These are phyloP conservation scores for Eucalyptus leucophloia DNA, from an alignment of 345 rosid species.

Conservation along the genomic window DNA sequence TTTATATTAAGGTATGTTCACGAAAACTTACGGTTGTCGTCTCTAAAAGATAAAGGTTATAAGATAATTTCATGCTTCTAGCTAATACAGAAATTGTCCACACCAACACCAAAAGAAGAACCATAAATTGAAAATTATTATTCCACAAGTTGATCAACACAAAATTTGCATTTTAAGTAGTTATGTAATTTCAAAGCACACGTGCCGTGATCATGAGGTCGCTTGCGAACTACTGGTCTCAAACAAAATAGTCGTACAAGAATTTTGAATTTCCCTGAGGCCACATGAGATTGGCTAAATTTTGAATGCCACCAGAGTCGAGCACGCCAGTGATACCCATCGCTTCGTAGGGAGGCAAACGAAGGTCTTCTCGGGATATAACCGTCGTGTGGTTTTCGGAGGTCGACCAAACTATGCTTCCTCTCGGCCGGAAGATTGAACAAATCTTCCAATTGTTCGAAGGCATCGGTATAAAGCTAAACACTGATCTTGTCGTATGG, in stretches of 20 bases:
- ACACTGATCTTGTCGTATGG: background rate
- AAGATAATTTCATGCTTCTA: background rate
- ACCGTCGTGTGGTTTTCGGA: background rate
- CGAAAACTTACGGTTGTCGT: background rate
- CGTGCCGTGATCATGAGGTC: too few relatives aligned
- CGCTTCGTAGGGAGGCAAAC: background rate
- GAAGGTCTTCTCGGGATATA: background rate
- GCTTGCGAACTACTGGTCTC: background rate
- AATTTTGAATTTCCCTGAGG: background rate
- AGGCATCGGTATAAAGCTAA: background rate
- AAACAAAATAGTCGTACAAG: background rate
- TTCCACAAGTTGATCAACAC: background rate
- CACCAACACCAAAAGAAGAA: background rate
- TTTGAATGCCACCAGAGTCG: background rate
- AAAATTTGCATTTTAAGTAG: background rate
- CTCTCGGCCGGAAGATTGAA: background rate
- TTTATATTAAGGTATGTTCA: background rate
- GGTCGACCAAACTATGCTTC: background rate
- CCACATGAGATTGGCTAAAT: background rate
- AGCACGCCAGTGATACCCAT: background rate
- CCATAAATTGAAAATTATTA: too few relatives aligned
- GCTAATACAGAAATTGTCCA: background rate
- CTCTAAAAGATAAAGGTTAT: background rate
- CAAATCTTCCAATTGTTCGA: background rate
- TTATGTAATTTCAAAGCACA: background rate